phyloP scores from a whole-genome alignment of 1,284 basidiomycete species.

The Cutaneotrichosporon sp. region DNA sequence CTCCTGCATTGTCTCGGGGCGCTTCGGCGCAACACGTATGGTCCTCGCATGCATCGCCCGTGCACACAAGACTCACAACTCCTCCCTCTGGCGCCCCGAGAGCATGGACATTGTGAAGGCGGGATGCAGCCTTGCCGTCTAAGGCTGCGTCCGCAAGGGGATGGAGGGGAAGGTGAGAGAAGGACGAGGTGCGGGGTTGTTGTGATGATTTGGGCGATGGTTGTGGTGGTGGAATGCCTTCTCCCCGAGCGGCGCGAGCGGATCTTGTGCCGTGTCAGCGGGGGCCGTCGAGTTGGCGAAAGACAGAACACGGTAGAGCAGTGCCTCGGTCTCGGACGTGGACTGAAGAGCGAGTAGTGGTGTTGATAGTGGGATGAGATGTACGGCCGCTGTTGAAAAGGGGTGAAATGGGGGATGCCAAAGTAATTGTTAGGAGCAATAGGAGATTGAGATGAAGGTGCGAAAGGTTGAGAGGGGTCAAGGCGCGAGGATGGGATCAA shows the following conservation, averaged over 20 bases:
- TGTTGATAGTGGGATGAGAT: too few species aligned
- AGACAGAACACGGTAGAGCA: too few species aligned
- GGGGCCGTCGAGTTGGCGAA: too few species aligned
- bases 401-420: too few species aligned
- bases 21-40: not conserved
- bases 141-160: not conserved
- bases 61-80: conserved; percentile 61
- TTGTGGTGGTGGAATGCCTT: not conserved
- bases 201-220: not conserved
- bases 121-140: not conserved
- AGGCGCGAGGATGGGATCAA: too few species aligned
- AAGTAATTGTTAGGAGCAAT: too few species aligned
- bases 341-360: too few species aligned
- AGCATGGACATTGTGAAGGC: conserved; percentile 49
- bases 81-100: conserved; percentile 74
- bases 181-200: not conserved
- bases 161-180: not conserved
- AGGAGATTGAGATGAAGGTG: too few species aligned
- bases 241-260: too few species aligned
- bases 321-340: too few species aligned
- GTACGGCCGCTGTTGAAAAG: too few species aligned
- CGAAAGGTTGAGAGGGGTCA: too few species aligned
- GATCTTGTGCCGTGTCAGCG: not conserved
- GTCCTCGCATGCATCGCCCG: not conserved
- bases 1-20: not conserved